These are phyloP conservation scores for Byssothecium circinans DNA, from an alignment of 2,329 filamentous ascomycete genomes.

Conservation along the genomic window DNA sequence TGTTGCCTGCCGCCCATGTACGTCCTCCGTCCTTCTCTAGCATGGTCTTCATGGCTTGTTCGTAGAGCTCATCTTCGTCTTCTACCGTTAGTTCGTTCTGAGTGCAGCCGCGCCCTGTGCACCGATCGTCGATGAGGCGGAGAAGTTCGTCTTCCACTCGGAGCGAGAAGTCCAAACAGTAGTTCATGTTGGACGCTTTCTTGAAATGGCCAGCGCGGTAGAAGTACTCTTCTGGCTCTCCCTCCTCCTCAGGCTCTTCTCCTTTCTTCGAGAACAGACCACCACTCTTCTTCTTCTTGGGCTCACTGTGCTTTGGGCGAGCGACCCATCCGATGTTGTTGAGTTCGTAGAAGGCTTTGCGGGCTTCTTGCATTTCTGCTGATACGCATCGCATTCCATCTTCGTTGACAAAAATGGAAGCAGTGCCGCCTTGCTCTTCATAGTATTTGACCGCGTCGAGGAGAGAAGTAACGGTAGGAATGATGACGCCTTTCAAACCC, in stretches of 20 bases:
- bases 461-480: slow-evolving; percentile 74
- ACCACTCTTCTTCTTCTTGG: slow-evolving; percentile 42
- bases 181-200: slow-evolving; percentile 71
- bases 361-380: slow-evolving; percentile 45
- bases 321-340: slow-evolving; percentile 53
- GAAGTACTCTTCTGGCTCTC: slow-evolving; percentile 52
- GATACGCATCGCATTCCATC: slow-evolving; percentile 62
- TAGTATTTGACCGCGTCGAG: slow-evolving; percentile 62
- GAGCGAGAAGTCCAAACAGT: slow-evolving; percentile 62
- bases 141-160: slow-evolving; percentile 64
- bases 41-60: slow-evolving; percentile 55
- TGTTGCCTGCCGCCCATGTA: slow-evolving; percentile 82
- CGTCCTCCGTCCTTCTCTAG: slow-evolving; percentile 67
- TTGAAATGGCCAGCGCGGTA: slow-evolving; percentile 33
- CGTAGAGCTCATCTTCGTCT: slow-evolving; percentile 29
- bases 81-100: slow-evolving; percentile 28
- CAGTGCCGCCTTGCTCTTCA: slow-evolving; percentile 59
- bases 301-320: slow-evolving; percentile 45
- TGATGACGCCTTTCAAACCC: slow-evolving; percentile 71
- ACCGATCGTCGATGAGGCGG: slow-evolving; percentile 25
- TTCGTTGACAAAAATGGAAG: slow-evolving; percentile 67
- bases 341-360: slow-evolving; percentile 51
- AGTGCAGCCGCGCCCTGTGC: slow-evolving; percentile 19
- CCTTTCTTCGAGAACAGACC: slow-evolving; percentile 29
- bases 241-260: slow-evolving; percentile 7